These are phyloP conservation scores for Mentha longifolia DNA, from an alignment of 257 asterid genomes.

Conservation along the genomic window DNA sequence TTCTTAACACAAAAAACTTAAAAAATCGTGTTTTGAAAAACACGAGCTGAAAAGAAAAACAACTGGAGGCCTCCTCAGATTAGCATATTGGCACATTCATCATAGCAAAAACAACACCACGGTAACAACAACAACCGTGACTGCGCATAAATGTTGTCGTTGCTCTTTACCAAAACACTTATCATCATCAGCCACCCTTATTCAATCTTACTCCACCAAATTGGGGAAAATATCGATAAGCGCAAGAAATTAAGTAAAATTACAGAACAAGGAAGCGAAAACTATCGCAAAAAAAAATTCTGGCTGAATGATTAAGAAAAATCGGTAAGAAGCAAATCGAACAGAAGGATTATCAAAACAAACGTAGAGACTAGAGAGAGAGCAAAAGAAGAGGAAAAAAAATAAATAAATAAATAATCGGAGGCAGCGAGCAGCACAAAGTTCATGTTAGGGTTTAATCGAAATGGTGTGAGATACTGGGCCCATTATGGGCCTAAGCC, in stretches of 20 bases:
- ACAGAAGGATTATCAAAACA: background rate
- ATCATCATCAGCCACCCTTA: slow-evolving; percentile 50
- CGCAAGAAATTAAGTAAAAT: background rate
- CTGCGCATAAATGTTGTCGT: slow-evolving; percentile 48
- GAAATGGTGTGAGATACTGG: background rate
- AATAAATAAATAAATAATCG: no score
- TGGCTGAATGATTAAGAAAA: background rate
- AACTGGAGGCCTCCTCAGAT: slow-evolving; percentile 56
- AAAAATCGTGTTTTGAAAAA: no score
- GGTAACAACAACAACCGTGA: slow-evolving; percentile 37
- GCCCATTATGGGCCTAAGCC: slow-evolving; percentile 9
- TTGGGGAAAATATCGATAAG: background rate
- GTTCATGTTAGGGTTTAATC: background rate
- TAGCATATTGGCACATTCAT: slow-evolving; percentile 74
- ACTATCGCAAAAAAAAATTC: background rate
- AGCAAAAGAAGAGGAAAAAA: no score
- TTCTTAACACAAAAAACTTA: no score
- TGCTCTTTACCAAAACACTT: slow-evolving; percentile 45
- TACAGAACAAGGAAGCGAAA: no score
- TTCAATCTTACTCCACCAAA: background rate
- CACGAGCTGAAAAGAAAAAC: no score
- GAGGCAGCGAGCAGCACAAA: background rate
- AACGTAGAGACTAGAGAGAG: no score
- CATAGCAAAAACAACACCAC: slow-evolving; percentile 55
- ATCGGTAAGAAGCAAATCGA: background rate